Conservation (phyloP, 2,329 filamentous ascomycete species). For the Cladophialophora immunda region DNA sequence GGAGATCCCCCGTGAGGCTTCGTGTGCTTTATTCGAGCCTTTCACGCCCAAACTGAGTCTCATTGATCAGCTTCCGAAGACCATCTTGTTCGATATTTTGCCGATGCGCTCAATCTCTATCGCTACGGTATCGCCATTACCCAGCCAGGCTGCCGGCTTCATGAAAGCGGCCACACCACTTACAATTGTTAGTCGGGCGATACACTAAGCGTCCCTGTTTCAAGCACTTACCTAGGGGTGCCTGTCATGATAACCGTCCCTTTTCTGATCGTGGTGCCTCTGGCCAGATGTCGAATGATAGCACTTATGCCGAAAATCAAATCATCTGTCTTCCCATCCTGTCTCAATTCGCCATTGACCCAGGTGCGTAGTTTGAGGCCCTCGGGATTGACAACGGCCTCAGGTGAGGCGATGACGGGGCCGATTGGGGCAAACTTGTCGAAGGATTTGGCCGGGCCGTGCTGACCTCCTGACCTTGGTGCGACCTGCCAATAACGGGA, state of each 20-base stretch:
- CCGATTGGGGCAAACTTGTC: constrained; percentile 65
- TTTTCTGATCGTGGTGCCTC: constrained; percentile 48
- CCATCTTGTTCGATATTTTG: constrained; percentile 52
- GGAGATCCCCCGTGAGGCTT: neutral
- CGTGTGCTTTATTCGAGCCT: neutral
- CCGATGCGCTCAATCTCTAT: constrained; percentile 59
- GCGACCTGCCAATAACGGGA: constrained; percentile 47
- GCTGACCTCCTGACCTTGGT: constrained; percentile 22
- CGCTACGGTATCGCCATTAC: constrained; percentile 51
- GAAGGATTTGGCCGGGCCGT: constrained; percentile 55
- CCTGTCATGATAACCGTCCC: constrained; percentile 53
- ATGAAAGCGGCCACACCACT: constrained; percentile 54
- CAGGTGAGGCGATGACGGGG: constrained; percentile 55
- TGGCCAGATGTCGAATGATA: constrained; percentile 47
- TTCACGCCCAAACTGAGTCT: neutral
- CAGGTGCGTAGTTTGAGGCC: constrained; percentile 42
- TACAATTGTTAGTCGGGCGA: constrained; percentile 4
- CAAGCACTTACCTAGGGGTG: constrained; percentile 44
- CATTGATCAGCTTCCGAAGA: constrained; percentile 19
- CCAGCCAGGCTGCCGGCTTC: constrained; percentile 49
- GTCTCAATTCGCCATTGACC: constrained; percentile 50
- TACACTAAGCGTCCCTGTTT: neutral
- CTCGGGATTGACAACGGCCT: constrained; percentile 44
- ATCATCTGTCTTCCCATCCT: constrained; percentile 48
- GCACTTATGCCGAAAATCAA: constrained; percentile 50